Evolutionary conservation across 768 basidiomycete genomes (phyloP).

Genomic region (Termitomyces sp.): DNA sequence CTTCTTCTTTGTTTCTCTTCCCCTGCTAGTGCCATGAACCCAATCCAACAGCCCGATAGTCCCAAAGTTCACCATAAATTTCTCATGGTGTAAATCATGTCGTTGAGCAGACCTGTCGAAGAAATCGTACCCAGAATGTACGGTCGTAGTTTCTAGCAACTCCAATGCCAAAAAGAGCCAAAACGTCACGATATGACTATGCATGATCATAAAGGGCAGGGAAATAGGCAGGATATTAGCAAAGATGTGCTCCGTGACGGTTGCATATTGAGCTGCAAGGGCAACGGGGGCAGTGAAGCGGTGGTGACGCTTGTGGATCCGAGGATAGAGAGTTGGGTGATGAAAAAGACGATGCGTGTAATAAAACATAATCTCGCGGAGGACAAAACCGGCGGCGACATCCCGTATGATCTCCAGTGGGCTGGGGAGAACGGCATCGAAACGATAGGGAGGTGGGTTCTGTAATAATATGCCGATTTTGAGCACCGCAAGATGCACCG

Average conservation of each 20-base stretch:
- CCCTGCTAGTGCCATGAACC: constrained; percentile 17
- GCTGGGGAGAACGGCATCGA: constrained; percentile 18
- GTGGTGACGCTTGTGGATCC: constrained; percentile 27
- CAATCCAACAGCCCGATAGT: constrained; percentile 23
- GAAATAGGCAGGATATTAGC: constrained; percentile 25
- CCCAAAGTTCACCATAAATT: constrained; percentile 24
- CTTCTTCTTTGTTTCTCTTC: constrained; percentile 1
- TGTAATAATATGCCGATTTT: background rate
- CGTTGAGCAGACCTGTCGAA: constrained; percentile 18
- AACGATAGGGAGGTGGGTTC: constrained; percentile 14
- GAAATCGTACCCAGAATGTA: constrained; percentile 28
- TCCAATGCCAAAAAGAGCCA: constrained; percentile 24
- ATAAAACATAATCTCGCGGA: constrained; percentile 28
- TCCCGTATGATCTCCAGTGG: constrained; percentile 16
- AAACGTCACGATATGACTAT: constrained; percentile 23
- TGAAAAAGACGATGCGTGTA: constrained; percentile 27
- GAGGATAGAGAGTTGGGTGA: constrained; percentile 20
- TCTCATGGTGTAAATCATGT: constrained; percentile 28
- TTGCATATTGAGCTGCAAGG: constrained; percentile 25
- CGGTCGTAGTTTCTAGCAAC: constrained; percentile 23
- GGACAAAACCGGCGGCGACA: constrained; percentile 15
- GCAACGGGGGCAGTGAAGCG: constrained; percentile 29
- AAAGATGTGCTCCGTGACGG: constrained; percentile 23
- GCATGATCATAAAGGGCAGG: constrained; percentile 21
- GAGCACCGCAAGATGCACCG: constrained; percentile 17